Conservation (phyloP, 768 basidiomycete species). For the Collybiopsis confluens region DNA sequence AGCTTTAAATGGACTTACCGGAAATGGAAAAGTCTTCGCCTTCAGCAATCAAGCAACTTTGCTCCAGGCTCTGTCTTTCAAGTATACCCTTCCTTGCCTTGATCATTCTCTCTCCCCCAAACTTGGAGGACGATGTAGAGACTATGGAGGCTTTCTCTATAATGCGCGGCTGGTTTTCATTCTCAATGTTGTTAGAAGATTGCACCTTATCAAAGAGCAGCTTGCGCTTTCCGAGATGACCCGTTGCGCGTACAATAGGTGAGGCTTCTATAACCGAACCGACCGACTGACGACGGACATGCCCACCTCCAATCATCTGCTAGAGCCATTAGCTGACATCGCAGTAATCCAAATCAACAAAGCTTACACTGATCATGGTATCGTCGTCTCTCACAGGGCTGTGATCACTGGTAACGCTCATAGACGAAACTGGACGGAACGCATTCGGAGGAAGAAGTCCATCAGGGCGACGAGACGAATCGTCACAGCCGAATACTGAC, state of each 20-base stretch:
- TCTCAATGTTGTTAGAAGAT: constrained; percentile 24
- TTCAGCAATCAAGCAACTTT: constrained; percentile 57
- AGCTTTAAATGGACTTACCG: constrained; percentile 34
- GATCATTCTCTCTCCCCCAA: constrained; percentile 69
- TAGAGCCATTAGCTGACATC: background rate
- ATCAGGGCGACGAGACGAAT: constrained; percentile 29
- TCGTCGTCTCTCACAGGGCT: constrained; percentile 66
- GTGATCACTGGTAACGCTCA: constrained; percentile 47
- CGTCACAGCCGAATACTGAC: constrained; percentile 57
- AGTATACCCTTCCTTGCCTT: constrained; percentile 57
- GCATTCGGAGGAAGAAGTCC: constrained; percentile 41
- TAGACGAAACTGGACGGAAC: constrained; percentile 62
- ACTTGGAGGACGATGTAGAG: constrained; percentile 57
- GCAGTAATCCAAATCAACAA: background rate
- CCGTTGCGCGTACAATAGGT: constrained; percentile 59
- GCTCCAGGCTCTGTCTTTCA: constrained; percentile 64
- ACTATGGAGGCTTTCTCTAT: constrained; percentile 65
- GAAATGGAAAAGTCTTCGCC: constrained; percentile 57
- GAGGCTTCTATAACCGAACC: constrained; percentile 66
- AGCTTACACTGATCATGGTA: constrained; percentile 73
- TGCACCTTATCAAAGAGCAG: constrained; percentile 17
- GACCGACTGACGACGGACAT: constrained; percentile 64
- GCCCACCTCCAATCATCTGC: constrained; percentile 79
- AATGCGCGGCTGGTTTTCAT: constrained; percentile 29
- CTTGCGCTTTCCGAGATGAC: constrained; percentile 42